A percentile compares a stretch with the other conserved stretches of the same genome.
phyloP scores from a whole-genome alignment of 768 basidiomycete genomes.

The Boletus bicolor region DNA sequence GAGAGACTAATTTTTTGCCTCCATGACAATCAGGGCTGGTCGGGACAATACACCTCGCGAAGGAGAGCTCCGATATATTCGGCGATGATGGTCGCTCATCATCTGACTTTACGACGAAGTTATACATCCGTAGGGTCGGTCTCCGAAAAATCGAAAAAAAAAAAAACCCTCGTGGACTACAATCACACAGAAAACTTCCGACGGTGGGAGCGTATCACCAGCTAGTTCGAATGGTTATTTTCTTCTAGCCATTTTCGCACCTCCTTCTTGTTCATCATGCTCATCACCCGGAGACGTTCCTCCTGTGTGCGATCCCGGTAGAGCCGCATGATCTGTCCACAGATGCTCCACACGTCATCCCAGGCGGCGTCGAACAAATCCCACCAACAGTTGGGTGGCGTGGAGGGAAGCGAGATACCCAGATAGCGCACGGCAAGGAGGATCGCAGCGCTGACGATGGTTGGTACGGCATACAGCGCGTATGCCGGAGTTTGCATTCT shows the following conservation, averaged over 20 bases:
- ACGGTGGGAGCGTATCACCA: not conserved
- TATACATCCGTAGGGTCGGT: not conserved
- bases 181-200: not conserved
- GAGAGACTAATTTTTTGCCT: slow-evolving; percentile 22
- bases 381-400: slow-evolving; percentile 82
- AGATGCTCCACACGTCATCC: slow-evolving; percentile 85
- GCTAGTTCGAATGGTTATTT: slow-evolving; percentile 17
- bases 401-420: slow-evolving; percentile 70
- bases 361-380: slow-evolving; percentile 87
- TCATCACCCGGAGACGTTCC: slow-evolving; percentile 48
- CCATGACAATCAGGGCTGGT: too few species aligned
- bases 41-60: too few species aligned
- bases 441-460: slow-evolving; percentile 88
- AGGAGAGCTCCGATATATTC: not conserved
- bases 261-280: slow-evolving; percentile 70
- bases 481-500: slow-evolving; percentile 95
- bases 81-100: not conserved
- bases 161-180: not conserved
- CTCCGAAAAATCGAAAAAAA: not conserved
- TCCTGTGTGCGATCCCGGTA: slow-evolving; percentile 54
- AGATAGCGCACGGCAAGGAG: slow-evolving; percentile 73
- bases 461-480: slow-evolving; percentile 82
- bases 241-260: slow-evolving; percentile 83
- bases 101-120: not conserved
- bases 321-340: slow-evolving; percentile 80